Evolutionary conservation across 2,329 filamentous ascomycete genomes (phyloP).

Genomic region (Fusarium sp.): DNA sequence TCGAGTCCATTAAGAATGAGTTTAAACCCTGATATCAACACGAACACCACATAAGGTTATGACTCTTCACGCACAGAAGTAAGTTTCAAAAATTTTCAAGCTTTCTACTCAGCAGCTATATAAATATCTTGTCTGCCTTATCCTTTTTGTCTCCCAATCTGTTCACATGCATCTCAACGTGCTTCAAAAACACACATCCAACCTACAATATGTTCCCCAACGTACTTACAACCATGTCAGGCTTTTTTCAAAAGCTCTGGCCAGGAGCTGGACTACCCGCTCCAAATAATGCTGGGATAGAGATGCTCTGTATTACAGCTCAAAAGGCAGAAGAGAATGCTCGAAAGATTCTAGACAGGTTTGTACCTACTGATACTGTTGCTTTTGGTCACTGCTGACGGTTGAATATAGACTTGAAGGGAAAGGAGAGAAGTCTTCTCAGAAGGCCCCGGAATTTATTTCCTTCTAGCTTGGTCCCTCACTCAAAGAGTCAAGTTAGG

Average conservation of each 20-base stretch:
- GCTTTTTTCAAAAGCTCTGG: not conserved
- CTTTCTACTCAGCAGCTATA: not conserved
- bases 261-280: not conserved
- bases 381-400: not conserved
- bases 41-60: not conserved
- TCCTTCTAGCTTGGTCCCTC: not conserved
- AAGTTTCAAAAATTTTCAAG: not conserved
- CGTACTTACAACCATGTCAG: not conserved
- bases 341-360: not conserved
- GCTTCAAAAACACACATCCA: not conserved
- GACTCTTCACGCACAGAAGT: not conserved
- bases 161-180: not conserved
- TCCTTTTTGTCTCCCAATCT: not conserved
- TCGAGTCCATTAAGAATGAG: not conserved
- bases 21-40: not conserved
- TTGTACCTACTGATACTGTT: not conserved
- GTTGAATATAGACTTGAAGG: not conserved
- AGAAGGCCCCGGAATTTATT: not conserved
- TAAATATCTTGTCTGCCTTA: not conserved
- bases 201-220: not conserved
- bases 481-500: not conserved
- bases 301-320: not conserved
- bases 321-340: not conserved
- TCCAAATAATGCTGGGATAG: not conserved
- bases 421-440: not conserved